phyloP scores from a whole-genome alignment of 2,329 filamentous ascomycete species.

The Diaporthe citrichinensis region DNA sequence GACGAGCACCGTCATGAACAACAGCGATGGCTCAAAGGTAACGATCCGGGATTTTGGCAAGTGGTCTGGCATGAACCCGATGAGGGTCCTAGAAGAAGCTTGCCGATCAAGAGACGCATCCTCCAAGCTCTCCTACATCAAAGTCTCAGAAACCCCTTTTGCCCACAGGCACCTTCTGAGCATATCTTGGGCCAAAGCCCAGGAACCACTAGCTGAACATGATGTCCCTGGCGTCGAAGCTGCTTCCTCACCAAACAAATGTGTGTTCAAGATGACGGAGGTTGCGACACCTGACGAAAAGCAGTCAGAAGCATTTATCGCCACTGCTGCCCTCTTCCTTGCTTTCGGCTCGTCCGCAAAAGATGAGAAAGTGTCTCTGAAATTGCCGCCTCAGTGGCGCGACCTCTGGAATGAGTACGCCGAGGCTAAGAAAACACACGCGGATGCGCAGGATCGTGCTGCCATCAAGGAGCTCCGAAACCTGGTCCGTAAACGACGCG shows the following conservation, averaged over 20 bases:
- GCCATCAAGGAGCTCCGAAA: constrained; percentile 77
- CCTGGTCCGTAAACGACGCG: constrained; percentile 77
- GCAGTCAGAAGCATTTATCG: constrained; percentile 90
- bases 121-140: constrained; percentile 75
- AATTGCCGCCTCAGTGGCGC: constrained; percentile 84
- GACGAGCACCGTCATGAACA: constrained; percentile 68
- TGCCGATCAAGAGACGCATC: constrained; percentile 84
- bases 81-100: constrained; percentile 86
- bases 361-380: constrained; percentile 87
- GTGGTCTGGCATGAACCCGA: constrained; percentile 81
- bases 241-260: constrained; percentile 62
- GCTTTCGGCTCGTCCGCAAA: constrained; percentile 83
- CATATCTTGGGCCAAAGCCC: constrained; percentile 84
- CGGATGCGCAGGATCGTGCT: constrained; percentile 79
- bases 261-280: constrained; percentile 80
- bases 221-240: constrained; percentile 61
- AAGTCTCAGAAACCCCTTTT: constrained; percentile 81
- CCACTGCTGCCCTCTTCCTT: constrained; percentile 85
- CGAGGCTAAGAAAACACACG: constrained; percentile 76
- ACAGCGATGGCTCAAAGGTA: constrained; percentile 67
- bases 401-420: constrained; percentile 88
- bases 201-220: constrained; percentile 61
- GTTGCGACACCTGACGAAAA: constrained; percentile 81
- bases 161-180: constrained; percentile 82
- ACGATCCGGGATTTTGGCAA: constrained; percentile 87